Evolutionary conservation across 768 basidiomycete genomes (phyloP).

Genomic region (Leccinellum rugosiceps): DNA sequence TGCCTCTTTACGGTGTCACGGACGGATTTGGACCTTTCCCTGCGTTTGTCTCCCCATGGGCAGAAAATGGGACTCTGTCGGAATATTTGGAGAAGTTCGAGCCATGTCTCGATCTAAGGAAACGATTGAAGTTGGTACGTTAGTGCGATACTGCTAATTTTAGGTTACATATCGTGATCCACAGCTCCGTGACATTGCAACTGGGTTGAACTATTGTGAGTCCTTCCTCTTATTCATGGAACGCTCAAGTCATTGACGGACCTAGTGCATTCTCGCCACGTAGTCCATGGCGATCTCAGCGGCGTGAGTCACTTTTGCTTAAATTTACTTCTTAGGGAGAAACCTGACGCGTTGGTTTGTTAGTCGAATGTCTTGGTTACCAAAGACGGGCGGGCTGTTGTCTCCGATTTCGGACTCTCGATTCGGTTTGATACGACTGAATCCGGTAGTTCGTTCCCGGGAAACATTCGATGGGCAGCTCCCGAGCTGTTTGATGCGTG

Average conservation of each 20-base stretch:
- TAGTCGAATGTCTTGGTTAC: constrained; percentile 25
- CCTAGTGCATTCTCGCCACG: constrained; percentile 21
- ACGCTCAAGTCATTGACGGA: background rate
- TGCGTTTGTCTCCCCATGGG: constrained; percentile 36
- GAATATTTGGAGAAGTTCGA: constrained; percentile 26
- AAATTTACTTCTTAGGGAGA: background rate
- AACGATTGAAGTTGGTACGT: constrained; percentile 20
- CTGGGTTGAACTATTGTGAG: constrained; percentile 23
- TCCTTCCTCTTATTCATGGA: background rate
- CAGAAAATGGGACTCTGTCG: constrained; percentile 26
- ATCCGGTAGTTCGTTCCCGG: constrained; percentile 10
- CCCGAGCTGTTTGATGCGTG: constrained; percentile 21
- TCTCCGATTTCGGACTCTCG: constrained; percentile 34
- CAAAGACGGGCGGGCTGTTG: constrained; percentile 8
- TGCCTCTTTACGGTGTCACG: constrained; percentile 29
- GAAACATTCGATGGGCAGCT: constrained; percentile 31
- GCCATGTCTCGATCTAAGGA: constrained; percentile 6
- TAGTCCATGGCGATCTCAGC: constrained; percentile 41
- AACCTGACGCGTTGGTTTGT: background rate
- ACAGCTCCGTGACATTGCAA: constrained; percentile 25
- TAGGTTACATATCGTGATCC: background rate
- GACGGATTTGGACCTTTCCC: constrained; percentile 25
- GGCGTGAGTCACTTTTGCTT: constrained; percentile 21
- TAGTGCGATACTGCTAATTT: background rate
- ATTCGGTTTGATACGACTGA: constrained; percentile 4